Evolutionary conservation across 352 stramenopile species (phyloP).

Genomic region (Phytophthora capsici): DNA sequence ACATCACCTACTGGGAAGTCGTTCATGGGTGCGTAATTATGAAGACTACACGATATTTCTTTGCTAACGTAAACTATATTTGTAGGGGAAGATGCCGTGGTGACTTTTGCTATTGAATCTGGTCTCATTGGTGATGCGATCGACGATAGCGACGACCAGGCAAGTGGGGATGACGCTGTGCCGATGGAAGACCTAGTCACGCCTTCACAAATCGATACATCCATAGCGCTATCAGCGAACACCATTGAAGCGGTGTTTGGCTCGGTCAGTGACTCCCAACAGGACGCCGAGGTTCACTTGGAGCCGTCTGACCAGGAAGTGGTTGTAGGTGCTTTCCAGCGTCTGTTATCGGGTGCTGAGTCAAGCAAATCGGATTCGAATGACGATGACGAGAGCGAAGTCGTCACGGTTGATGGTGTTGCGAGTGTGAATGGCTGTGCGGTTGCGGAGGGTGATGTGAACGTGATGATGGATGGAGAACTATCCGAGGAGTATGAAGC

Average conservation of each 20-base stretch:
- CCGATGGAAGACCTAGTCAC: background rate
- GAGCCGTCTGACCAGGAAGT: too few species aligned
- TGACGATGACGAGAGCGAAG: background rate
- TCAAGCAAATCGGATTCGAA: too few species aligned
- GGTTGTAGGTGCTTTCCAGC: too few species aligned
- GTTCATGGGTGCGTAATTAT: background rate
- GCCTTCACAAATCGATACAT: background rate
- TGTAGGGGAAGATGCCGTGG: background rate
- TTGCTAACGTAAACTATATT: background rate
- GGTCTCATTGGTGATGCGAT: background rate
- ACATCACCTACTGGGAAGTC: background rate
- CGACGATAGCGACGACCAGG: background rate
- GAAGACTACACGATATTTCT: too few species aligned
- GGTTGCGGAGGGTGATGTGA: too few species aligned
- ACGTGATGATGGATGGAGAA: too few species aligned
- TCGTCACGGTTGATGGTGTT: background rate
- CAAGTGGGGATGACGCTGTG: background rate
- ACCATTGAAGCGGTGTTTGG: background rate
- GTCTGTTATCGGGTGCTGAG: too few species aligned
- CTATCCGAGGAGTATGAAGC: background rate
- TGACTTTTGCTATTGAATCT: background rate
- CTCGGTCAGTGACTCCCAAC: background rate
- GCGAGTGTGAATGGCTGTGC: too few species aligned
- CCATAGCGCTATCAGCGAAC: background rate
- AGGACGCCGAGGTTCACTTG: too few species aligned